These are phyloP conservation scores for Globisporangium irregulare DNA, from an alignment of 352 stramenopile genomes.

Conservation along the genomic window DNA sequence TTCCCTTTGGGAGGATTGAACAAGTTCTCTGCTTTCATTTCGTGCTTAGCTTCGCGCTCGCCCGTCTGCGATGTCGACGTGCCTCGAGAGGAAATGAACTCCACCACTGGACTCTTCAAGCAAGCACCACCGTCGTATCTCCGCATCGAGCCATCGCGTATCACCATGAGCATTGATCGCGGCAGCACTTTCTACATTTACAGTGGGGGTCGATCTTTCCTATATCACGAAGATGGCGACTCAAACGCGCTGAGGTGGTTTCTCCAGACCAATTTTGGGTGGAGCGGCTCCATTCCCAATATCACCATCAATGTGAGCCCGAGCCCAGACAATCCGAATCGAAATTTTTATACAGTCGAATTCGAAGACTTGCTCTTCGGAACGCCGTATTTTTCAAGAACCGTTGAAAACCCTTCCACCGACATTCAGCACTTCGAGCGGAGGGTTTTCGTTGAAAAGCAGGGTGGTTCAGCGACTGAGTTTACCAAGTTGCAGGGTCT, in stretches of 20 bases:
- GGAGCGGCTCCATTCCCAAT: not conserved
- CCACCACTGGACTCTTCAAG: not conserved
- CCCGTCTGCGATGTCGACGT: slow-evolving; percentile 23
- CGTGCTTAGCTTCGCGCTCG: slow-evolving; percentile 23
- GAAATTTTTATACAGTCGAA: not conserved
- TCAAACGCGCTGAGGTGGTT: not conserved
- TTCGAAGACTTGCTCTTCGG: slow-evolving; percentile 1
- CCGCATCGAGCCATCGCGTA: not conserved
- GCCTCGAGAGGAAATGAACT: not conserved
- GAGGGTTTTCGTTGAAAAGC: not conserved
- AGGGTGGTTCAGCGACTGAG: not conserved
- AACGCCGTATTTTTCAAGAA: not conserved
- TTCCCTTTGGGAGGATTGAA: slow-evolving; percentile 29
- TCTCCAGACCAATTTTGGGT: not conserved
- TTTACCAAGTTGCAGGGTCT: not conserved
- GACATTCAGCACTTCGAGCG: slow-evolving; percentile 2
- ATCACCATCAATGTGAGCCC: not conserved
- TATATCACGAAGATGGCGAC: not conserved
- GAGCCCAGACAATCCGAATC: not conserved
- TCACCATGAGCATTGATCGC: slow-evolving; percentile 1
- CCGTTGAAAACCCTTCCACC: not conserved
- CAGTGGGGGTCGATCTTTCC: not conserved
- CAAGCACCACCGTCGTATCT: slow-evolving; percentile 11
- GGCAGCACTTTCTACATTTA: not conserved
- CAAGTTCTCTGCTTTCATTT: slow-evolving; percentile 27